Percentiles rank a stretch among this genome's conserved stretches.
Evolutionary conservation across 257 asterid genomes (phyloP).

Genomic region (Solanum bulbocastanum): DNA sequence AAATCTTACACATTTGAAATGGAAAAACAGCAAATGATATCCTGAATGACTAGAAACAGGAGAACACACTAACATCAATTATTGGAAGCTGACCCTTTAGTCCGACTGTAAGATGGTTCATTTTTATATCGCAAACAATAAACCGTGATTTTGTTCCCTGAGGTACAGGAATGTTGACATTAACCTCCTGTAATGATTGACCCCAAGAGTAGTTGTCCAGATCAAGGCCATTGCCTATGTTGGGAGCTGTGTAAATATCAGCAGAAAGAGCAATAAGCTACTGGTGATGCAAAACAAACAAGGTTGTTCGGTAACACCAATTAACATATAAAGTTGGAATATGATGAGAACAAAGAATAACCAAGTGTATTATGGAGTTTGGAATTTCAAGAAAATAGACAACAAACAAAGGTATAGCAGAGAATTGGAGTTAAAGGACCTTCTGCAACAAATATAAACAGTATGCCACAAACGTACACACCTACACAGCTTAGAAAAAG

Average conservation of each 20-base stretch:
- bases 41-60: not conserved
- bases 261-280: not conserved
- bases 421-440: no score
- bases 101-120: constrained; percentile 23
- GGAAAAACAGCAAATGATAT: not conserved
- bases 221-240: constrained; percentile 63
- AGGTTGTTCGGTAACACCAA: not conserved
- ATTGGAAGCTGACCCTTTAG: constrained; percentile 33
- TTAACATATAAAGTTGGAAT: not conserved
- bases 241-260: constrained; percentile 30
- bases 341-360: not conserved
- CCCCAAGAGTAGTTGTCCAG: constrained; percentile 62
- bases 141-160: constrained; percentile 33
- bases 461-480: not conserved
- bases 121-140: constrained; percentile 19
- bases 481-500: not conserved
- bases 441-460: not conserved
- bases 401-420: not conserved
- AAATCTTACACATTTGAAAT: not conserved
- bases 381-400: not conserved
- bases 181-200: constrained; percentile 67
- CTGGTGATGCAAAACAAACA: not conserved
- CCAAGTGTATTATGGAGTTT: not conserved
- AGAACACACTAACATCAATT: constrained; percentile 13
- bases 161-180: constrained; percentile 46